phyloP scores from a whole-genome alignment of 306 rosid species.

The Morella rubra region DNA sequence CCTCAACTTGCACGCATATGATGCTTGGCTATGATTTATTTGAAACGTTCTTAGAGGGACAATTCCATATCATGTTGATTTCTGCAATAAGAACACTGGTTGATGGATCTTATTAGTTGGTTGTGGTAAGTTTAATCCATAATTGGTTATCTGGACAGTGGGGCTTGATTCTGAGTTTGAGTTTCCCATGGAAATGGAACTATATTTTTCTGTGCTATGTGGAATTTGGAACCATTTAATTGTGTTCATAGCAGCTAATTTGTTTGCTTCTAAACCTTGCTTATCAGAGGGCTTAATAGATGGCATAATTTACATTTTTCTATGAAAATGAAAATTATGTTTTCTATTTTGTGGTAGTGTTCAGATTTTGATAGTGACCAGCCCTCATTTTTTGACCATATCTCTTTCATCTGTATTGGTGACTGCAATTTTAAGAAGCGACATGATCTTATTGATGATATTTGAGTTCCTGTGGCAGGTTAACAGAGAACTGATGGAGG shows the following conservation, averaged over 20 bases:
- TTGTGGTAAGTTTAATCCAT: not conserved
- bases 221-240: not conserved
- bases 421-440: not conserved
- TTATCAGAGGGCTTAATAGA: not conserved
- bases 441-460: not conserved
- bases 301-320: not conserved
- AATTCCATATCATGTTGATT: too few relatives aligned
- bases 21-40: too few relatives aligned
- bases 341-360: not conserved
- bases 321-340: not conserved
- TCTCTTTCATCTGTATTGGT: not conserved
- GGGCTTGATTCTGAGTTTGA: not conserved
- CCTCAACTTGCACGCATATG: not conserved
- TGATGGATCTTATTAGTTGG: not conserved
- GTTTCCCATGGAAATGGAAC: not conserved
- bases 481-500: conserved; percentile 57
- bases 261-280: not conserved
- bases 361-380: not conserved
- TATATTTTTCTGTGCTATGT: not conserved
- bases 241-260: not conserved
- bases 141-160: not conserved
- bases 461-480: conserved; percentile 46
- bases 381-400: not conserved
- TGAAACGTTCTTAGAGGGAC: too few relatives aligned
- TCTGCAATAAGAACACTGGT: not conserved